Conservation (phyloP, 2,329 filamentous ascomycete genomes). For the Cadophora malorum region DNA sequence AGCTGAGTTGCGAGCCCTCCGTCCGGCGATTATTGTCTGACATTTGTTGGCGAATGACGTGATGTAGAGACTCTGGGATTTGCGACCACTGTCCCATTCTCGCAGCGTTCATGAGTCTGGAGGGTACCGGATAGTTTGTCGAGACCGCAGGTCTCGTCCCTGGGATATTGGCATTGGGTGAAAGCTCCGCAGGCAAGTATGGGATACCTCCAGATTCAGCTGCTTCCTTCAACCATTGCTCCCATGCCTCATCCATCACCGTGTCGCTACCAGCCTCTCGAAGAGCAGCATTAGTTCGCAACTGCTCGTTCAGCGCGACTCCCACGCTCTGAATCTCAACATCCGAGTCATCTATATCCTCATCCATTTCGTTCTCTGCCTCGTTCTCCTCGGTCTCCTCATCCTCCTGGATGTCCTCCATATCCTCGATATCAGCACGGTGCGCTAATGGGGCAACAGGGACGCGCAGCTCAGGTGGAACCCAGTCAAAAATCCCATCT, state of each 20-base stretch:
- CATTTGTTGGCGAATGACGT: constrained; percentile 52
- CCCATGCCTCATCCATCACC: constrained; percentile 74
- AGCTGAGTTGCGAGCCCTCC: constrained; percentile 28
- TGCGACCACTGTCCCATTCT: constrained; percentile 63
- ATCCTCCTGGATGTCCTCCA: constrained; percentile 48
- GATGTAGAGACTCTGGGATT: constrained; percentile 62
- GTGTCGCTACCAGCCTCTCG: constrained; percentile 64
- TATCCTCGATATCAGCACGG: constrained; percentile 40
- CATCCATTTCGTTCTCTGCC: constrained; percentile 50
- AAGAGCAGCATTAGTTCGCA: constrained; percentile 67
- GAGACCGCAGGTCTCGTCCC: constrained; percentile 46
- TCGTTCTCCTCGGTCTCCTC: constrained; percentile 44
- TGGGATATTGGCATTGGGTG: constrained; percentile 43
- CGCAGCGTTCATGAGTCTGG: constrained; percentile 60
- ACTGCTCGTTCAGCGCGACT: constrained; percentile 66
- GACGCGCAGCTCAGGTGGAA: constrained; percentile 52
- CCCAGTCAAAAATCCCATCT: constrained; percentile 70
- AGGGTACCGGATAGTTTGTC: constrained; percentile 48
- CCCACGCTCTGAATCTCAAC: constrained; percentile 64
- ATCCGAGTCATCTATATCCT: constrained; percentile 58
- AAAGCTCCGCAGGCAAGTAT: constrained; percentile 48
- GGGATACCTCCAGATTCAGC: constrained; percentile 66
- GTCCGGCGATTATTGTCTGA: constrained; percentile 34
- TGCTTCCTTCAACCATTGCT: constrained; percentile 75
- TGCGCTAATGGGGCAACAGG: constrained; percentile 30